Base-by-base conservation (phyloP, 495 filamentous ascomycete species). In the Penicillium soppii region DNA sequence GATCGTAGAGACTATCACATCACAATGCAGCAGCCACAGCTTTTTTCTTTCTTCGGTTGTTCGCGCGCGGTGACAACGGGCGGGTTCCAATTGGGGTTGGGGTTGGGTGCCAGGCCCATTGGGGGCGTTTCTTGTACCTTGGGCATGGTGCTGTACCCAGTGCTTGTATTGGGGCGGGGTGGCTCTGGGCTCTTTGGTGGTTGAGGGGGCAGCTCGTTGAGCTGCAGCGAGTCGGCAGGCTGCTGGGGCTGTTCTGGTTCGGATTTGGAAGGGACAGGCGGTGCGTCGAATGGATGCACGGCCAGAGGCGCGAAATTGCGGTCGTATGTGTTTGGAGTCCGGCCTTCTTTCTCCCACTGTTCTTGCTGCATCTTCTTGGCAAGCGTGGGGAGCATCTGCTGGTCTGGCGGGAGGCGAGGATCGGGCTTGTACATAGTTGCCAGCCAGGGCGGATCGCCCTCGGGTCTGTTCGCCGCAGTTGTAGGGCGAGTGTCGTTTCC, bases 361-460 rank as follows among this genome's bases (percentile, higher is more conserved):
- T 97, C 90, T 74, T 97, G 94, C 63, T 91, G 87, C 70, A 97
- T 78, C 53, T 88, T 82, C 59, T 86, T 94, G 33, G 94, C 94
- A 51, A 96, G 90, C 0, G 94, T 98, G 3, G 94, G 94, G 15
- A 98, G 81, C 44, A 98, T 82, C 65, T 98, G 94, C 67, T 97
- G 88, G 49, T 98, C 94, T 10, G 90, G 94, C 32, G 94, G 94
- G 12, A 98, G 79, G 32, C 91, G 85, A 30, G 94, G 94, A 65
- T 98, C 94, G 3, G 94, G 95, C 60, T 94, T 95, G 67, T 96
- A 98, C 74, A 95, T 94, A 0, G 86, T 86, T 15, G 91, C 84
- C 68, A 97, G 82, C 94, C 95, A 97, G 30, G 95, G 95, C 7
- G 94, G 88, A 43, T 97, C 92, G 13, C 94, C 95, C 72, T 97